These are phyloP conservation scores for Metarhizium anisopliae DNA, from an alignment of 2,329 filamentous ascomycete species.

Conservation along the genomic window DNA sequence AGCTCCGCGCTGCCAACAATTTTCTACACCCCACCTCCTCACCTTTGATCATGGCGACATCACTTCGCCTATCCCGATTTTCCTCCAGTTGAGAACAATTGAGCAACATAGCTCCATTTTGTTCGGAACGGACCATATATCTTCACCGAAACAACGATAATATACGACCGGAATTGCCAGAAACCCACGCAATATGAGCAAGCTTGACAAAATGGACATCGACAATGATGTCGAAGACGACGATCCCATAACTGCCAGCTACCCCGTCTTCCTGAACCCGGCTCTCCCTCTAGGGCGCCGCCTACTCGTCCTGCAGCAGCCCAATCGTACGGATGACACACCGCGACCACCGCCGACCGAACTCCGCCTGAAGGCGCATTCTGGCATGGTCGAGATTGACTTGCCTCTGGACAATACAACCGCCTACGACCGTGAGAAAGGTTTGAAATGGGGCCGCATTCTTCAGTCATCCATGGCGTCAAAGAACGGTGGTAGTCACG, in stretches of 20 bases:
- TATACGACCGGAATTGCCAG: not conserved
- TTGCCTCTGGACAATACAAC: slow-evolving; percentile 65
- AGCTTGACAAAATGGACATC: slow-evolving; percentile 14
- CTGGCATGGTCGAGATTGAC: slow-evolving; percentile 86
- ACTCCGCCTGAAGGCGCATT: slow-evolving; percentile 71
- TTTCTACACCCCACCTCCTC: slow-evolving; percentile 1
- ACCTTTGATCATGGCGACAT: not conserved
- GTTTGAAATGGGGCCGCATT: slow-evolving; percentile 72
- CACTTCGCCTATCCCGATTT: not conserved
- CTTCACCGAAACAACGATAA: not conserved
- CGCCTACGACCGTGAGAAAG: slow-evolving; percentile 79
- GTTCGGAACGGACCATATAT: not conserved
- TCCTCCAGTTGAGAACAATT: not conserved
- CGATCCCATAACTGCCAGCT: slow-evolving; percentile 65
- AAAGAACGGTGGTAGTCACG: slow-evolving; percentile 57
- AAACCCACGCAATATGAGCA: slow-evolving; percentile 1
- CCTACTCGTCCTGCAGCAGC: slow-evolving; percentile 81
- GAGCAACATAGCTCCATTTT: not conserved
- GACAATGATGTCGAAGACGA: slow-evolving; percentile 29
- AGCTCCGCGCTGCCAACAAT: not conserved
- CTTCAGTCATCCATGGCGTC: slow-evolving; percentile 51
- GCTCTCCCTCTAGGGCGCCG: slow-evolving; percentile 51
- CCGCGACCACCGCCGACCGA: slow-evolving; percentile 49
- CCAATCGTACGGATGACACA: slow-evolving; percentile 59
- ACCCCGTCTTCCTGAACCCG: slow-evolving; percentile 81